phyloP scores from a whole-genome alignment of 192 early-diverging fungal species.

The Rhizoclosmatium sp. region DNA sequence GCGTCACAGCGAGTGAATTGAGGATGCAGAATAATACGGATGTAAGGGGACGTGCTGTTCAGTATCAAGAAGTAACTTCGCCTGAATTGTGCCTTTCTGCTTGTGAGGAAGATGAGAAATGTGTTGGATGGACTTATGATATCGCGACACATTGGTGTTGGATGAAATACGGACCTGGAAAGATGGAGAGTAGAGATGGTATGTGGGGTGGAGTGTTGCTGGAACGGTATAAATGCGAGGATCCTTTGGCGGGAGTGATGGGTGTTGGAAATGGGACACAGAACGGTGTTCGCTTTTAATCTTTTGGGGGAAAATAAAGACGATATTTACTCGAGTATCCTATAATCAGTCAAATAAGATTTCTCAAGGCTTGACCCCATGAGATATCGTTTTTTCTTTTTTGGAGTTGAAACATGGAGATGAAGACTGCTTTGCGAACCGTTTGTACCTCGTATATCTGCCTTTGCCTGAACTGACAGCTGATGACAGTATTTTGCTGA shows the following conservation, averaged over 20 bases:
- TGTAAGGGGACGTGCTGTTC: neutral
- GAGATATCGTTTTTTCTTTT: neutral
- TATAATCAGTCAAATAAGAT: too few species aligned
- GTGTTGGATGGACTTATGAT: conserved; percentile 38
- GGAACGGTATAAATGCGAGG: conserved; percentile 21
- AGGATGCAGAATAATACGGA: conserved; percentile 15
- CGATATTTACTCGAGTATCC: too few species aligned
- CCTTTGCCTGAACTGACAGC: too few species aligned
- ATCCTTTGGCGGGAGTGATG: too few species aligned
- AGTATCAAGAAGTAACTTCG: neutral
- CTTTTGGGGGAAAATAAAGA: too few species aligned
- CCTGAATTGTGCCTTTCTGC: conserved; percentile 12
- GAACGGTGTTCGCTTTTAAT: too few species aligned
- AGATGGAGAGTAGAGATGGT: conserved; percentile 19
- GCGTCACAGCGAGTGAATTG: neutral
- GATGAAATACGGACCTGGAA: conserved; percentile 29
- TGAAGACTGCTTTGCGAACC: neutral
- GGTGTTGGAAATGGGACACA: too few species aligned
- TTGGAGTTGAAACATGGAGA: conserved; percentile 2
- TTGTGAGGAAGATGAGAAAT: conserved; percentile 26
- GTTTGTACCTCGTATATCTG: too few species aligned
- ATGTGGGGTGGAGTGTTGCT: conserved; percentile 38
- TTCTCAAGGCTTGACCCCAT: too few species aligned
- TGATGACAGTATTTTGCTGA: conserved; percentile 35
- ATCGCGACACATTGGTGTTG: conserved; percentile 7